Conservation (phyloP, 139 green algal species). For the Trebouxia sp. region DNA sequence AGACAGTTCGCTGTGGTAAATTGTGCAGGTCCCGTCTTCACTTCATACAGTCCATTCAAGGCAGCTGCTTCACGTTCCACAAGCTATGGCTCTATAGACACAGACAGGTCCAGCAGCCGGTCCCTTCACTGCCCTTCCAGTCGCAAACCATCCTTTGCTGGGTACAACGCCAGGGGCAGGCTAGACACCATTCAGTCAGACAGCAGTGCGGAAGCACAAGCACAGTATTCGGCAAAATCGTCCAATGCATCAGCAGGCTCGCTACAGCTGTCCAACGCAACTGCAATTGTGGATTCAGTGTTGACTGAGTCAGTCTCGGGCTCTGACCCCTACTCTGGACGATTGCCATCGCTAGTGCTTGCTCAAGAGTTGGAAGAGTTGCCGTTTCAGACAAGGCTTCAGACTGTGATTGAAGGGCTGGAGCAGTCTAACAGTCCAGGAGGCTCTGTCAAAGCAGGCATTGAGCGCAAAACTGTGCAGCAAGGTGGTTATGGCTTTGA, state of each 20-base stretch:
- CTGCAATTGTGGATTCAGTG: background rate
- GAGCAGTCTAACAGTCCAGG: background rate
- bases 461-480: no score
- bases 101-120: no score
- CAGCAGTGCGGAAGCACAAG: constrained; percentile 1
- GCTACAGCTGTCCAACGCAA: background rate
- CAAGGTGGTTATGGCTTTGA: no score
- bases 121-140: background rate
- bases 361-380: constrained; percentile 8
- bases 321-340: background rate
- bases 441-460: background rate
- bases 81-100: no score
- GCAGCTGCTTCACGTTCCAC: no score
- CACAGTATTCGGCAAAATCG: background rate
- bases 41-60: no score
- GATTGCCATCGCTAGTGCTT: background rate
- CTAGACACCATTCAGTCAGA: constrained; percentile 26
- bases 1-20: no score
- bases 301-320: constrained; percentile 2
- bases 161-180: no score
- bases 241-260: background rate
- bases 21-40: no score
- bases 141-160: no score
- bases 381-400: background rate
- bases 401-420: constrained; percentile 12